Evolutionary conservation across 2,329 filamentous ascomycete species (phyloP).

Genomic region (Calonectria leucothoes): DNA sequence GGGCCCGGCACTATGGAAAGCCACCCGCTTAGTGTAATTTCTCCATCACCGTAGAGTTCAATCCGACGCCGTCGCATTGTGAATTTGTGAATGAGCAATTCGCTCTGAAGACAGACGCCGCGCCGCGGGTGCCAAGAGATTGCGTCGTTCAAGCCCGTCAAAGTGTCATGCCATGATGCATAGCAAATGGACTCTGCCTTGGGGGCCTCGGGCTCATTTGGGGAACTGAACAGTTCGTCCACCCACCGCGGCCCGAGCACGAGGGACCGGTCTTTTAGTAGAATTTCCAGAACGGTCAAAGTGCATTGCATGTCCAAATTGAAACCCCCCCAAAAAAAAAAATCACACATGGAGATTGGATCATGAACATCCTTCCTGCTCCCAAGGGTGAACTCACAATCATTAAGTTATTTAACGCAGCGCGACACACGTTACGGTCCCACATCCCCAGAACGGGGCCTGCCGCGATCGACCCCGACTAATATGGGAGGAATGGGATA

Average conservation of each 20-base stretch:
- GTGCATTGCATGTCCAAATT: background rate
- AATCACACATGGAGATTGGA: background rate
- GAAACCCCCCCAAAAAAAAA: too few relatives aligned
- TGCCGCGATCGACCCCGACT: slow-evolving; percentile 33
- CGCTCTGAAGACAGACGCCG: slow-evolving; percentile 16
- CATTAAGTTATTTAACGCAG: background rate
- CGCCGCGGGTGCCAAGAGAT: slow-evolving; percentile 27
- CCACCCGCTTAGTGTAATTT: slow-evolving; percentile 32
- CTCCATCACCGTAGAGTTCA: slow-evolving; percentile 29
- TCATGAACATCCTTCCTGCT: background rate
- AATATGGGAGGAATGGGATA: slow-evolving; percentile 12
- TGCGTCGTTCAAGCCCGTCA: background rate
- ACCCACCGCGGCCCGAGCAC: slow-evolving; percentile 1
- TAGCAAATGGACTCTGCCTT: background rate
- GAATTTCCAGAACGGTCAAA: slow-evolving; percentile 3
- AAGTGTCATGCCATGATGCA: slow-evolving; percentile 10
- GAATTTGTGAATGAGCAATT: slow-evolving; percentile 24
- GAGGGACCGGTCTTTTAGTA: background rate
- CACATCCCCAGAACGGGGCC: slow-evolving; percentile 25
- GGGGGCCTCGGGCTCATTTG: background rate
- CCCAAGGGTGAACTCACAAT: background rate
- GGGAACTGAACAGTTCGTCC: background rate
- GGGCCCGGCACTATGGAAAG: slow-evolving; percentile 18
- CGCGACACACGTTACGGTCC: slow-evolving; percentile 9
- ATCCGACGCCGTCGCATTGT: slow-evolving; percentile 19